Percentiles rank a stretch among this genome's conserved stretches.
These are phyloP conservation scores for Fusarium transvaalense DNA, from an alignment of 2,329 filamentous ascomycete genomes.

Conservation along the genomic window DNA sequence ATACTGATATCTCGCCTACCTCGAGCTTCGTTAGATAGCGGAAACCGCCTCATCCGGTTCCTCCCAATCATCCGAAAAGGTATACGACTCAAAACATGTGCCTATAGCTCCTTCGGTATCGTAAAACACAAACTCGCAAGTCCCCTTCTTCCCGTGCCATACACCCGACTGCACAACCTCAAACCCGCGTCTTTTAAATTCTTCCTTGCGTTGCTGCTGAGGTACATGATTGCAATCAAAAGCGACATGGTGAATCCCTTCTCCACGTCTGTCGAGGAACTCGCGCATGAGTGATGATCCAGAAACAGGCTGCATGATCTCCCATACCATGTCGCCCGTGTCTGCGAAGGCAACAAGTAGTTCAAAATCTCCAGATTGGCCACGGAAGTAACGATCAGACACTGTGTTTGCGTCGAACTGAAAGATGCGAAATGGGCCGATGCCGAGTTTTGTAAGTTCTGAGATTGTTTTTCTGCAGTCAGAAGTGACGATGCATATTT, in stretches of 20 bases:
- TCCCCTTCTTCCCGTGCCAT: conserved; percentile 8
- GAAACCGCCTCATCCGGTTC: not conserved
- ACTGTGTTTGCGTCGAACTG: not conserved
- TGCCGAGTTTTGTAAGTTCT: not conserved
- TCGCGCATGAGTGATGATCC: not conserved
- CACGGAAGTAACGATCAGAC: not conserved
- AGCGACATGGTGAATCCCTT: conserved; percentile 1
- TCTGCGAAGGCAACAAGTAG: not conserved
- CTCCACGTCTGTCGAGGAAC: not conserved
- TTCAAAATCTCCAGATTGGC: not conserved
- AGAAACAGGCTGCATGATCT: conserved; percentile 9
- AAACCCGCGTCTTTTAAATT: not conserved
- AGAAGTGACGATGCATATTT: conserved; percentile 3
- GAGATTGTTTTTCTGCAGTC: not conserved
- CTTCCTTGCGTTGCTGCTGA: not conserved
- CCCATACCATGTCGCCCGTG: not conserved
- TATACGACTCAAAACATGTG: conserved; percentile 2
- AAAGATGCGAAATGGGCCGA: not conserved
- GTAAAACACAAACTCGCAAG: conserved; percentile 7
- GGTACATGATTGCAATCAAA: conserved; percentile 5
- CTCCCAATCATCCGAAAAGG: conserved; percentile 7
- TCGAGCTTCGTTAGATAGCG: not conserved
- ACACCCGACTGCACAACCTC: not conserved
- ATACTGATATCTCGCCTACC: not conserved
- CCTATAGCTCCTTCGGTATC: conserved; percentile 1